A percentile compares a stretch with the other conserved stretches of the same genome.
Evolutionary conservation across 2,329 filamentous ascomycete genomes (phyloP).

Genomic region (Chaetothyriales sp.): DNA sequence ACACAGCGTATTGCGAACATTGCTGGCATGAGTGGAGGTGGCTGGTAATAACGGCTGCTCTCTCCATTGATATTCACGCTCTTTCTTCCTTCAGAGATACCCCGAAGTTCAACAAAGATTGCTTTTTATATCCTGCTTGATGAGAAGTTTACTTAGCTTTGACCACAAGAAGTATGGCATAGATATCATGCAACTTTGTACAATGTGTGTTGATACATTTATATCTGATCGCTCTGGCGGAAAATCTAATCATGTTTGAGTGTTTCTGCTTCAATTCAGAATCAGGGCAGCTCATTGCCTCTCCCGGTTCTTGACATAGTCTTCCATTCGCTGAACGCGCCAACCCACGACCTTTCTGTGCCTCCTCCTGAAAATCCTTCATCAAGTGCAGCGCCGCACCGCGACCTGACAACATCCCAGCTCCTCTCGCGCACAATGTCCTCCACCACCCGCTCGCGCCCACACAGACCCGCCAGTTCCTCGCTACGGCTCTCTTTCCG

Average conservation of each 20-base stretch:
- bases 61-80: constrained; percentile 3
- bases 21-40: constrained; percentile 79
- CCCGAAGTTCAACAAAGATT: constrained; percentile 1
- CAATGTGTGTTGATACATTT: neutral
- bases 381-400: constrained; percentile 39
- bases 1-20: constrained; percentile 74
- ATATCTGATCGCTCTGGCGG: neutral
- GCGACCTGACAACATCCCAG: constrained; percentile 62
- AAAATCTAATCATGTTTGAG: neutral
- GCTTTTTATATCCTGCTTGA: neutral
- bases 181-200: neutral
- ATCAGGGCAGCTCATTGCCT: neutral
- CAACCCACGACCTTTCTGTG: neutral
- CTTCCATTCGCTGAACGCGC: neutral
- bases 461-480: constrained; percentile 56
- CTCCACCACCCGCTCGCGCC: constrained; percentile 63
- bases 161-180: neutral
- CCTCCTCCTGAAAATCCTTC: neutral
- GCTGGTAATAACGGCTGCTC: constrained; percentile 47
- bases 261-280: neutral
- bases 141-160: neutral
- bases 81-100: constrained; percentile 7
- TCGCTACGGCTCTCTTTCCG: constrained; percentile 67
- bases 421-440: constrained; percentile 66
- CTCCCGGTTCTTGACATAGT: neutral